phyloP scores from a whole-genome alignment of 192 early-diverging fungal genomes.

The Entomortierella lignicola region DNA sequence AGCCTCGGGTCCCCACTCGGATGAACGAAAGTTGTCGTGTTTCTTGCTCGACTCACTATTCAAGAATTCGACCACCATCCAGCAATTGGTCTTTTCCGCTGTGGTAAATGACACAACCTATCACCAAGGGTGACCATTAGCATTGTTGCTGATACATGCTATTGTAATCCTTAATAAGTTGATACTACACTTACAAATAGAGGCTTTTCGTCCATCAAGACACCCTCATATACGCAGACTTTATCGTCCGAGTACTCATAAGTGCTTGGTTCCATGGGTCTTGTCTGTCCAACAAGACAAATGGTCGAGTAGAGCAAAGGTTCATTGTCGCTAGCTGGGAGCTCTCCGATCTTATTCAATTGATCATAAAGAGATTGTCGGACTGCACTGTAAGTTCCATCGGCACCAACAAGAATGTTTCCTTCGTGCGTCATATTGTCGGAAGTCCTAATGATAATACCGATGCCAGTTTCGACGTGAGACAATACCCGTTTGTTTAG shows the following conservation, averaged over 20 bases:
- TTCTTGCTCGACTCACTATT: neutral
- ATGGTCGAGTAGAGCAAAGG: conserved; percentile 1
- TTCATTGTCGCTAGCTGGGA: neutral
- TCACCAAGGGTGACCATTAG: no score
- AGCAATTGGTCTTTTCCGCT: neutral
- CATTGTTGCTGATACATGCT: no score
- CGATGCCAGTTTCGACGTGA: no score
- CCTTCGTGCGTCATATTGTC: no score
- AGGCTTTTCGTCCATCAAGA: no score
- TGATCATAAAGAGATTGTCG: conserved; percentile 4
- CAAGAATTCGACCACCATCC: conserved; percentile 9
- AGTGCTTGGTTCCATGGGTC: no score
- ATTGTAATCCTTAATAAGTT: no score
- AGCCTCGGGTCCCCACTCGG: no score
- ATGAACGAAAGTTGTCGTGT: neutral
- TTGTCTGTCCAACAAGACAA: conserved; percentile 11
- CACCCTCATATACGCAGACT: no score
- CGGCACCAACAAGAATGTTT: conserved; percentile 18
- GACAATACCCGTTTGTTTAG: neutral
- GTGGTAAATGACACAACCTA: conserved; percentile 12
- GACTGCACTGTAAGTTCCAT: conserved; percentile 16
- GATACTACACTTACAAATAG: no score
- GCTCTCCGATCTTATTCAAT: neutral
- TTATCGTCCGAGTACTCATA: no score
- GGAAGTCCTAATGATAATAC: no score